Percentiles rank a stretch among this genome's conserved stretches.
These are phyloP conservation scores for Orbilia oligospora DNA, from an alignment of 2,329 filamentous ascomycete genomes.

Conservation along the genomic window DNA sequence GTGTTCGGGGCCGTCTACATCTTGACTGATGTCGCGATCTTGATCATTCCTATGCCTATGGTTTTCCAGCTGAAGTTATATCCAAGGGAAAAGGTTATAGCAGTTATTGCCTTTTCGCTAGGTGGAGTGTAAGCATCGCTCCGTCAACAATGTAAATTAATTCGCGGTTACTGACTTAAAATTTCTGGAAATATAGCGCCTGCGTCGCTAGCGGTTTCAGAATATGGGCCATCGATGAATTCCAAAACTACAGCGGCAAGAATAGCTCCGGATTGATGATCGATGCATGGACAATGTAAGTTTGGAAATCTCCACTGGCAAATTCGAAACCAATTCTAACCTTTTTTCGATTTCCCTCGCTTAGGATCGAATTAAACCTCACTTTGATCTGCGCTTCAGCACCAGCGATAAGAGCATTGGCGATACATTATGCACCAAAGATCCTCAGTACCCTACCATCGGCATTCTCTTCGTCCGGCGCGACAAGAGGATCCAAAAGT, in stretches of 20 bases:
- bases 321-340: neutral
- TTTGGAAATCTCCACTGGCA: neutral
- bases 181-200: slow-evolving; percentile 1
- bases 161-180: slow-evolving; percentile 2
- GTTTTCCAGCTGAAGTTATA: slow-evolving; percentile 27
- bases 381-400: slow-evolving; percentile 35
- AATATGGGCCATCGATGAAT: slow-evolving; percentile 25
- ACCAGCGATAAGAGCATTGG: slow-evolving; percentile 27
- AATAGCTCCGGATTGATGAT: slow-evolving; percentile 27
- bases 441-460: slow-evolving; percentile 6
- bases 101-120: slow-evolving; percentile 23
- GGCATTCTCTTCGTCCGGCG: slow-evolving; percentile 1
- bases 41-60: slow-evolving; percentile 36
- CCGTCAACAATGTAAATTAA: neutral
- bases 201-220: slow-evolving; percentile 22
- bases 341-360: too few relatives aligned
- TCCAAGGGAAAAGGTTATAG: slow-evolving; percentile 28
- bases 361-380: slow-evolving; percentile 36
- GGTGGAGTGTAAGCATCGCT: slow-evolving; percentile 18
- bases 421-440: slow-evolving; percentile 27
- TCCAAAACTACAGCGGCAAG: neutral
- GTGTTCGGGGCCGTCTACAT: slow-evolving; percentile 29
- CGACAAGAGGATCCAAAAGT: neutral
- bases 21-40: slow-evolving; percentile 28
- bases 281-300: slow-evolving; percentile 34